Percentiles rank a stretch among this genome's conserved stretches.
Conservation (phyloP, 2,329 filamentous ascomycete species). For the Colletotrichum caudatum region DNA sequence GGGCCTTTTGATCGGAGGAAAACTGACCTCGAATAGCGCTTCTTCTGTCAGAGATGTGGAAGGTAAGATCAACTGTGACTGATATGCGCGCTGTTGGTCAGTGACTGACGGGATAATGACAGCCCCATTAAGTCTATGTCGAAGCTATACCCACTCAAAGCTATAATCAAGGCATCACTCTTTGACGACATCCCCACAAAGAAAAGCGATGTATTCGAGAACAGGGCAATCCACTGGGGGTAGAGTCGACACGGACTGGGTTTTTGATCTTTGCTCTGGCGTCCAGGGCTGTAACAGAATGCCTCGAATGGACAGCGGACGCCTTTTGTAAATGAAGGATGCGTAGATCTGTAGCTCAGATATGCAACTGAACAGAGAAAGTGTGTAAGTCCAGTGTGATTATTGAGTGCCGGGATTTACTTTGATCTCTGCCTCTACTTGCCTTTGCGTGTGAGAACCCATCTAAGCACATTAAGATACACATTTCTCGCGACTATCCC, state of each 20-base stretch:
- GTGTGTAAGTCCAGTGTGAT: not conserved
- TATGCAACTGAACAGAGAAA: not conserved
- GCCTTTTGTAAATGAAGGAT: not conserved
- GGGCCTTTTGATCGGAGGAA: rapidly evolving
- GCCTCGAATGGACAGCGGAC: not conserved
- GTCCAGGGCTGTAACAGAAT: too few species aligned
- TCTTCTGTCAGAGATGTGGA: slow-evolving; percentile 34
- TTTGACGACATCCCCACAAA: slow-evolving; percentile 32
- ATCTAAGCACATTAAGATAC: not conserved
- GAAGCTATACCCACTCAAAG: slow-evolving; percentile 6
- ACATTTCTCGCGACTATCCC: too few species aligned
- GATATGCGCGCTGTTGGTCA: not conserved
- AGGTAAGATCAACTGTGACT: not conserved
- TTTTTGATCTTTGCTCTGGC: not conserved
- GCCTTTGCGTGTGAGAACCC: not conserved
- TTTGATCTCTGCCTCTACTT: not conserved
- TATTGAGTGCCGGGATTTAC: not conserved
- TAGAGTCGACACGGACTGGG: not conserved
- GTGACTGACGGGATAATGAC: not conserved
- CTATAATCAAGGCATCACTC: slow-evolving; percentile 31
- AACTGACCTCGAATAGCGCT: not conserved
- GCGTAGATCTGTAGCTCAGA: not conserved
- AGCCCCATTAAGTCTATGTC: slow-evolving; percentile 25
- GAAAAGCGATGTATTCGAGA: slow-evolving; percentile 7
- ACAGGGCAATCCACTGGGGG: slow-evolving; percentile 22